A percentile compares a stretch with the other conserved stretches of the same genome.
phyloP scores from a whole-genome alignment of 2,329 filamentous ascomycete genomes.

The Rhinocladiella similis region DNA sequence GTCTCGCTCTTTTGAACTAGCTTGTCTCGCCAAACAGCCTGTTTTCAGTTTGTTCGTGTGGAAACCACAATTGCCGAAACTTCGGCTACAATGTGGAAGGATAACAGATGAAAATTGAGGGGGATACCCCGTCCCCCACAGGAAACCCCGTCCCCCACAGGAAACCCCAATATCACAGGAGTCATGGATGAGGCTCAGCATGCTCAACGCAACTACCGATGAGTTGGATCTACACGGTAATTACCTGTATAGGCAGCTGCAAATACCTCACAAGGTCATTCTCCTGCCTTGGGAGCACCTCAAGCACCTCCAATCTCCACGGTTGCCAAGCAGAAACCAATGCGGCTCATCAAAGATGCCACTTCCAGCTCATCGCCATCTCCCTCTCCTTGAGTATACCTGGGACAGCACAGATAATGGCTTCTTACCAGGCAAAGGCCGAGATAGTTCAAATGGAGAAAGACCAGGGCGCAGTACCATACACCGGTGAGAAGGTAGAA shows the following conservation, averaged over 20 bases:
- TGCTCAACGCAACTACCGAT: neutral
- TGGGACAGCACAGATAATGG: neutral
- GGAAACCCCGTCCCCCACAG: neutral
- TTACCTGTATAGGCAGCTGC: conserved; percentile 1
- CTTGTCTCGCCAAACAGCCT: too few species aligned
- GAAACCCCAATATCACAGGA: neutral
- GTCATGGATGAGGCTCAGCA: neutral
- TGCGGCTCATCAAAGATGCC: neutral
- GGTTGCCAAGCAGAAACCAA: neutral
- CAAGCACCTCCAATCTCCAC: neutral
- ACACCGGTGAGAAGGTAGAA: neutral
- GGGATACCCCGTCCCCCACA: neutral
- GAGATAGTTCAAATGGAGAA: conserved; percentile 11
- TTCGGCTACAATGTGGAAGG: too few species aligned
- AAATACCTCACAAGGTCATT: neutral
- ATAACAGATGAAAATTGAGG: too few species aligned
- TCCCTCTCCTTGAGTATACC: neutral
- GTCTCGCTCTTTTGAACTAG: neutral
- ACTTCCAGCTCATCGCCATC: neutral
- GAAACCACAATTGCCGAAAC: too few species aligned
- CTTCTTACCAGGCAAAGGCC: neutral
- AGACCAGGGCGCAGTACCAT: conserved; percentile 1
- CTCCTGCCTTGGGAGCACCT: neutral
- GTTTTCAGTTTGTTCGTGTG: too few species aligned
- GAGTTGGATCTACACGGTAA: neutral